Percentiles rank a stretch among this genome's conserved stretches.
Conservation (phyloP, 805 yeast species). For the Kazachstania kunashirensis region DNA sequence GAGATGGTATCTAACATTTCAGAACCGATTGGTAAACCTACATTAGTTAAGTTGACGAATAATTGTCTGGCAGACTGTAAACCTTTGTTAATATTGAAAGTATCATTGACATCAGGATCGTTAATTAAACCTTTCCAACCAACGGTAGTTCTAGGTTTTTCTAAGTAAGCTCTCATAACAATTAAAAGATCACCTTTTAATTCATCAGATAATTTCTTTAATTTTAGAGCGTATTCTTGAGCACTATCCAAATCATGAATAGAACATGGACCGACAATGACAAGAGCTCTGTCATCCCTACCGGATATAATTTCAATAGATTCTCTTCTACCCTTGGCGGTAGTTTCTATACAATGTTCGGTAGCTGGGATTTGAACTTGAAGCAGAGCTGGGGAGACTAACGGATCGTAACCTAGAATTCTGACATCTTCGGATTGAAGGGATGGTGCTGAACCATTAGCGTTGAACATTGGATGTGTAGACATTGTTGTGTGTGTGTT, state of each 20-base stretch:
- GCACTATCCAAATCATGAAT: conserved; percentile 89
- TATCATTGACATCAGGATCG: conserved; percentile 88
- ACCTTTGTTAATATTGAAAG: conserved; percentile 94
- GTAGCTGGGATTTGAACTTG: conserved; percentile 75
- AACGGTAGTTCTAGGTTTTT: conserved; percentile 97
- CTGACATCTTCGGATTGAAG: conserved; percentile 59
- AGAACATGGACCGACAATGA: conserved; percentile 95
- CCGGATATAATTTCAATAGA: conserved; percentile 66
- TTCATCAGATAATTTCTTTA: conserved; percentile 59
- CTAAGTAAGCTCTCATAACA: conserved; percentile 95
- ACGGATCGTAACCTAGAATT: conserved; percentile 85
- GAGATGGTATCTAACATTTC: conserved; percentile 98
- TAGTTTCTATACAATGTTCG: conserved; percentile 46
- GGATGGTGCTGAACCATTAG: conserved; percentile 36
- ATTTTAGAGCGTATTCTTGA: conserved; percentile 68
- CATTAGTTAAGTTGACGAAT: conserved; percentile 70
- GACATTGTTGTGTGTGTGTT: no score
- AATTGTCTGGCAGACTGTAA: conserved; percentile 76
- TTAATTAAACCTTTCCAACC: conserved; percentile 98
- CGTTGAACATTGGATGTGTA: conserved; percentile 27
- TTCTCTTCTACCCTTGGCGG: conserved; percentile 67
- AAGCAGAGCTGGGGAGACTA: conserved; percentile 83
- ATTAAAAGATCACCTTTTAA: conserved; percentile 67
- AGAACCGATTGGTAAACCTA: conserved; percentile 81
- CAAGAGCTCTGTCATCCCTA: conserved; percentile 72